Base-by-base conservation (phyloP, 139 green algal genomes). In the Gonium pectorale region DNA sequence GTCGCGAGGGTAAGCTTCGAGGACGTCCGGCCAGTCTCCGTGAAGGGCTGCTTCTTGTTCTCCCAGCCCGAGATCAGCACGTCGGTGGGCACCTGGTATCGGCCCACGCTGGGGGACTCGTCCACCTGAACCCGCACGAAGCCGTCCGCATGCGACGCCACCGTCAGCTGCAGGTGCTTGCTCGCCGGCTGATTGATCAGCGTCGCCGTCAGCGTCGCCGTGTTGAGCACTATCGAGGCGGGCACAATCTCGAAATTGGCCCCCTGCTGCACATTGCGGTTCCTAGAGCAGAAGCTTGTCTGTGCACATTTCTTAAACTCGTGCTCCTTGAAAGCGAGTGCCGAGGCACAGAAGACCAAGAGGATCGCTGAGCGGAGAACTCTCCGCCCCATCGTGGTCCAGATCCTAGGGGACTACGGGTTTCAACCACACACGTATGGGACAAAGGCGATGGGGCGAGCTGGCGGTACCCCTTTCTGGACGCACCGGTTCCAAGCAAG, bases 221-320 rank as follows among this genome's bases (percentile, higher is more conserved):
- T 91, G 13, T 88, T 52, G 9, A 96, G 87, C 3, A 15, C 31
- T n/a, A 97, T 71, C 40, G 79, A 92, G n/a, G 81, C 78, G 0
- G 93, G 79, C 29, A 88, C 43, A 24, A 98, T 80, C 6, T 64
- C 81, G 63, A 94, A 98, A 15, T 82, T 80, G 5, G 89, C 52
- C 38, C 90, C 89, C 64, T 78, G 86, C 35, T 54, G 86, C 22
- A 73, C 52, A 38, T 93, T 90, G 13, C 97, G 88, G 62, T 98
- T 94, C 7, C 96, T 91, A 0, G 83, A 88, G 88, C 97, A 99
- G 88, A 99, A 99, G 19, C 80, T 86, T 0, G 79, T 77, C 40
- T 85, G 79, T 21, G 46, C 79, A 26, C 79, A 99, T 70, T 93
- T 99, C 92, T 98, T 98, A 89, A 99, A 99, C 44, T 99, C 97